Base-by-base conservation (phyloP, 1,139 yeast species). In the Yamadazyma kanchanaburiensis region DNA sequence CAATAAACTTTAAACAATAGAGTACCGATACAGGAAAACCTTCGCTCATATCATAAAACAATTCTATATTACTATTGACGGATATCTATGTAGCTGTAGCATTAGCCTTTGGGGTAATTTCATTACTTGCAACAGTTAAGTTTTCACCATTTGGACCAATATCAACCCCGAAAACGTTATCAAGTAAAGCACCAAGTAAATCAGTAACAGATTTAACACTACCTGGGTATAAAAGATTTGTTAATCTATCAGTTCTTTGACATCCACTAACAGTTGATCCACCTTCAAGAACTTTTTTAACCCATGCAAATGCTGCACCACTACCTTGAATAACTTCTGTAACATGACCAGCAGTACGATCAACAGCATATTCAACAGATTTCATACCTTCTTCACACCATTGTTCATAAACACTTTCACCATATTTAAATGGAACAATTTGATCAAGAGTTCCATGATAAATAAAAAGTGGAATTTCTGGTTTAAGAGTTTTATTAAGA, bases 391-490 rank as follows among this genome's bases (percentile, higher is more conserved):
- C 41, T 3, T 38, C 47, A 41, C 67, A 61, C 60, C 64, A 62
- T 15, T 34, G 39, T n/a, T 56, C 41, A 35, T 51, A 60, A 3
- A 48, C 52, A 31, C 58, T 46, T 25, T 42, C 40, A 2, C 55
- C 45, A 26, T 48, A 47, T n/a, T 28, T 32, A 27, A 43, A 49
- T 3, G 65, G 65, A 20, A 56, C 57, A 28, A 62, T 44, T 5
- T 40, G 40, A 37, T 62, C 69, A 4, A 47, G 30, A 15, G 38
- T 27, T 1, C 64, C 64, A 31, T 62, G 68, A 43, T 51, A 61
- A 7, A 60, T 45, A 30, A 60, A 60, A 3, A 63, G 28, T 1
- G 68, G 69, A 8, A 60, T 48, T 22, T 53, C 37, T 2, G 69
- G 69, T 18, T 40, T 39, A 6, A 15, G 10, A n/a, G 28, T 13